Conservation (phyloP, 1,139 yeast species). For the Kodamaea fungicola region DNA sequence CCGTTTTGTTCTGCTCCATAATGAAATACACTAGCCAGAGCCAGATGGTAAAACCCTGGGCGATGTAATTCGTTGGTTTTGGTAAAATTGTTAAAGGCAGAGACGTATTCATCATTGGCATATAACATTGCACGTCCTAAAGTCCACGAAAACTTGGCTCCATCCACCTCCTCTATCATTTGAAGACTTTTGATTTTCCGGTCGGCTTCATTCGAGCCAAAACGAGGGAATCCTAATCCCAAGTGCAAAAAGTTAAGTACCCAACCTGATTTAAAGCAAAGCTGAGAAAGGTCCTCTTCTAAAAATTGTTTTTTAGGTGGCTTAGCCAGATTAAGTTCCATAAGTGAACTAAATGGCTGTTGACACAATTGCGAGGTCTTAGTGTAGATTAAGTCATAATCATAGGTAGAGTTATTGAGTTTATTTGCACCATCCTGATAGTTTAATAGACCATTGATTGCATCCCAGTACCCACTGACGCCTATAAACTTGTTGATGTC, state of each 20-base stretch:
- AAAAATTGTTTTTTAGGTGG: constrained; percentile 26
- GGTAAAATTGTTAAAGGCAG: constrained; percentile 10
- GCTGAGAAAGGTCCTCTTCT: constrained; percentile 18
- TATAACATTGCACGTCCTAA: constrained; percentile 75
- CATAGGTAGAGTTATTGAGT: constrained; percentile 19
- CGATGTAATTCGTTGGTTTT: constrained; percentile 2
- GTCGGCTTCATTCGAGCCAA: constrained; percentile 21
- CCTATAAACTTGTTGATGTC: constrained; percentile 68
- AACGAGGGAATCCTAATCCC: constrained; percentile 69
- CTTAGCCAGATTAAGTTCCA: constrained; percentile 32
- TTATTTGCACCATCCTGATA: constrained; percentile 15
- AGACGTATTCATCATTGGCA: constrained; percentile 41
- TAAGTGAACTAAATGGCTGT: constrained; percentile 36
- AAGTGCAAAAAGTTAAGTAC: constrained; percentile 65
- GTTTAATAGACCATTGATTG: constrained; percentile 47
- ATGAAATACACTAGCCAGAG: constrained; percentile 44
- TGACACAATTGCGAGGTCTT: constrained; percentile 49
- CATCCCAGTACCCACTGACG: constrained; percentile 81
- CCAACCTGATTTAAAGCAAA: constrained; percentile 53
- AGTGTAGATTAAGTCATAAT: constrained; percentile 37
- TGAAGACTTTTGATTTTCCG: constrained; percentile 45
- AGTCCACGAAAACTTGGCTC: constrained; percentile 77
- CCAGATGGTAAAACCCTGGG: constrained; percentile 49
- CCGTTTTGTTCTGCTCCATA: constrained; percentile 54
- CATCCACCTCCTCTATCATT: constrained; percentile 60